Conservation (phyloP, 2,329 filamentous ascomycete genomes). For the Ceratocystiopsis sp. region DNA sequence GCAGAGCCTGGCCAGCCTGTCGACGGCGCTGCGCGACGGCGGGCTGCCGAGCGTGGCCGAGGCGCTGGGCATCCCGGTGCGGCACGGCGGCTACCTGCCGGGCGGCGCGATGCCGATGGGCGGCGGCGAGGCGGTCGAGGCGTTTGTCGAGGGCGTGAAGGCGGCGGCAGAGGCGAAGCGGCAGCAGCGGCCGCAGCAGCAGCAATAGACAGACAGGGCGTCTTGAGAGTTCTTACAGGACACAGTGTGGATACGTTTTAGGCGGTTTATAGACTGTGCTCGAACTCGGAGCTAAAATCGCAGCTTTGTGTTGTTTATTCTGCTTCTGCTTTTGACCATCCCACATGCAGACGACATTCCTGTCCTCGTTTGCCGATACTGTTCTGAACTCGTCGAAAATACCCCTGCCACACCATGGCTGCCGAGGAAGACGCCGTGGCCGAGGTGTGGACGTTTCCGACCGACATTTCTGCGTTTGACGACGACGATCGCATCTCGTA, state of each 20-base stretch:
- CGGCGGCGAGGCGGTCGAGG: slow-evolving; percentile 75
- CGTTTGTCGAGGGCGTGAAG: slow-evolving; percentile 81
- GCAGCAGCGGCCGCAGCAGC: slow-evolving; percentile 12
- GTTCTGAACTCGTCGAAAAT: too few relatives aligned
- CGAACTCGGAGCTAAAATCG: too few relatives aligned
- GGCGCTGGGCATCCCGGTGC: slow-evolving; percentile 62
- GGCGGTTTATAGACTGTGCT: too few relatives aligned
- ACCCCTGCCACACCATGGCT: slow-evolving; percentile 1
- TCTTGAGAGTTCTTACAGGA: too few relatives aligned
- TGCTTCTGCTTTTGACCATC: not conserved
- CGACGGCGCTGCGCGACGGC: slow-evolving; percentile 75
- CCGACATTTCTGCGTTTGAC: slow-evolving; percentile 51
- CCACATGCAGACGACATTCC: too few relatives aligned
- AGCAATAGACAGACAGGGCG: not conserved
- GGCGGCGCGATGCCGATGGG: slow-evolving; percentile 67
- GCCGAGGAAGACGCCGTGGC: slow-evolving; percentile 7
- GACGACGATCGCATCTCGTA: slow-evolving; percentile 70
- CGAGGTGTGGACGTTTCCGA: slow-evolving; percentile 31
- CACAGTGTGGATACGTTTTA: not conserved
- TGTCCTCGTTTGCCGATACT: too few relatives aligned
- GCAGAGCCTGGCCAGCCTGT: slow-evolving; percentile 72
- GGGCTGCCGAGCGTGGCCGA: slow-evolving; percentile 81
- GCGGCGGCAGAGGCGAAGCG: slow-evolving; percentile 49
- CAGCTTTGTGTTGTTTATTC: slow-evolving; percentile 1
- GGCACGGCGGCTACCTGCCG: slow-evolving; percentile 67